Base-by-base conservation (phyloP, 2,329 filamentous ascomycete species). In the Coniochaeta ligniaria region DNA sequence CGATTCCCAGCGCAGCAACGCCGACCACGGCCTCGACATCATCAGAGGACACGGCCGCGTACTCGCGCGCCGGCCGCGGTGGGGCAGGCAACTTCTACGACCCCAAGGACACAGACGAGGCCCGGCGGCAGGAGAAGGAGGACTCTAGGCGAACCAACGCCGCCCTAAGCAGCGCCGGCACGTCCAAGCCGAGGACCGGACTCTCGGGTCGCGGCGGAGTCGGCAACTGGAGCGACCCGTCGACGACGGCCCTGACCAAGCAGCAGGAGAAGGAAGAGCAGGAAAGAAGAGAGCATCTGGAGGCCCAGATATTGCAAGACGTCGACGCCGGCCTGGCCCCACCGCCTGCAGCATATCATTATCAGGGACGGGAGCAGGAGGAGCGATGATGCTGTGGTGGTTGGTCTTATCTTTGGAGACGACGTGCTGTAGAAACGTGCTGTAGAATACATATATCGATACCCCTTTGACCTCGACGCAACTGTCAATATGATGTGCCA, bases 61-160 rank as follows among this genome's bases (percentile, higher is more conserved):
- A 79, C 71, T 66, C 73, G 24, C 72, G 76, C 43, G 74, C 73
- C 38, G 85, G 85, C 59, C 81, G 85, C 61, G 85, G 85, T 64
- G 85, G 85, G 22, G 83, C 84, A 1, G 85, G 85, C 41, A 88
- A 88, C 74, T 85, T 80, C 67, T 69, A 79, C 59, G 76, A 78
- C 59, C 65, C 74, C 20, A 66, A 71, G 50, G 67, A 72, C 24
- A 64, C 71, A 20, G 66, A 73, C 17, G 71, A 70, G 3, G 69
- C 69, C 41, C 63, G 72, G 5, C 68, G 67, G 54, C 72, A 73
- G 64, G 68, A 72, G 60, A 69, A 71, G 59, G 70, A 72, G 59
- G 72, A 72, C 62, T 72, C 70, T 2, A 69, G 68, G 63, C 71
- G 69, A 65, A 72, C 68, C 41, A 69, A 66, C 17, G 74, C 70